A percentile compares a stretch with the other conserved stretches of the same genome.
phyloP scores from a whole-genome alignment of 192 early-diverging fungal species.

The Rhizoclosmatium sp. region DNA sequence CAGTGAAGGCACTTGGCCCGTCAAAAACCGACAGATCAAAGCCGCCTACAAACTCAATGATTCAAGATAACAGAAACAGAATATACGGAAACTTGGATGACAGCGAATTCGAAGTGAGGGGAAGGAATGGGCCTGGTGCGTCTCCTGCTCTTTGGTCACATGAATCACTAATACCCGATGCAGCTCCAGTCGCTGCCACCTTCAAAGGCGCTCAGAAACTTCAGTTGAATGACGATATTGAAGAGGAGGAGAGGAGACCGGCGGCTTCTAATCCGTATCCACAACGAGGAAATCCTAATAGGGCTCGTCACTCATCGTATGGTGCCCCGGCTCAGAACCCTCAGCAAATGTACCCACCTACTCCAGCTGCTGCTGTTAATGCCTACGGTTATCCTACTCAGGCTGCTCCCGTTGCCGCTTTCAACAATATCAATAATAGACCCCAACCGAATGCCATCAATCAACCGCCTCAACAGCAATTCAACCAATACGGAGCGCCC shows the following conservation, averaged over 20 bases:
- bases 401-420: background rate
- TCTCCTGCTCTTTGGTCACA: background rate
- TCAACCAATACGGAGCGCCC: background rate
- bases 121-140: conserved; percentile 3
- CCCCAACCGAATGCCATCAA: background rate
- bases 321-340: background rate
- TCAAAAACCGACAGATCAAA: background rate
- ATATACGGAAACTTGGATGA: background rate
- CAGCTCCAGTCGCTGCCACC: background rate
- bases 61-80: background rate
- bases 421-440: background rate
- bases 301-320: background rate
- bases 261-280: background rate
- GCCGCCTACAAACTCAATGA: background rate
- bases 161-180: background rate
- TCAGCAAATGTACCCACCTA: background rate
- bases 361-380: background rate
- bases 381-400: background rate
- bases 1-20: background rate
- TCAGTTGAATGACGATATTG: conserved; percentile 3
- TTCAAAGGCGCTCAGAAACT: conserved; percentile 8
- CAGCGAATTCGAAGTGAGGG: background rate
- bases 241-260: background rate
- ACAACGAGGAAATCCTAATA: background rate
- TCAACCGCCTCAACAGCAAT: background rate